phyloP scores from a whole-genome alignment of 2,329 filamentous ascomycete species.

The Ploettnerulaceae sp. region DNA sequence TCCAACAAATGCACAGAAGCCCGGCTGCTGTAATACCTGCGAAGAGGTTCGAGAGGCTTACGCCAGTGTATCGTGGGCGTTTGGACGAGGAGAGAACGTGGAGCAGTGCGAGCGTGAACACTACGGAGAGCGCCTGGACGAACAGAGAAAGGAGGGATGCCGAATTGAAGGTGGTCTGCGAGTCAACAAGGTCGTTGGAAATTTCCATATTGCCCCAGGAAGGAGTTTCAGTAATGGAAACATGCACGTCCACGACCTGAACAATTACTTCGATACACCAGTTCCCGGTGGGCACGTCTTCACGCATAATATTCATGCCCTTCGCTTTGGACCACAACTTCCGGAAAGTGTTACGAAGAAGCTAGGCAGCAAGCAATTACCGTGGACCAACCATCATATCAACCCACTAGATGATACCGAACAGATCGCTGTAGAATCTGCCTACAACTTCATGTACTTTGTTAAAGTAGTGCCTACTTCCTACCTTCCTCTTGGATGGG shows the following conservation, averaged over 20 bases:
- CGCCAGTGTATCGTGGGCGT: slow-evolving; percentile 83
- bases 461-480: slow-evolving; percentile 96
- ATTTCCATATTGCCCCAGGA: slow-evolving; percentile 96
- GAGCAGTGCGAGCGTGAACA: slow-evolving; percentile 95
- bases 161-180: slow-evolving; percentile 86
- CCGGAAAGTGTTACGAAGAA: slow-evolving; percentile 65
- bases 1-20: slow-evolving; percentile 66
- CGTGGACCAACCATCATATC: slow-evolving; percentile 84
- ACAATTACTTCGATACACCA: slow-evolving; percentile 82
- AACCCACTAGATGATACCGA: slow-evolving; percentile 82
- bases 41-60: slow-evolving; percentile 96
- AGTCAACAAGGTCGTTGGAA: slow-evolving; percentile 97
- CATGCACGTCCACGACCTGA: slow-evolving; percentile 95
- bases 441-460: slow-evolving; percentile 98
- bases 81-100: slow-evolving; percentile 84
- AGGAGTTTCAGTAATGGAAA: slow-evolving; percentile 94
- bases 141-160: slow-evolving; percentile 86
- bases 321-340: slow-evolving; percentile 90
- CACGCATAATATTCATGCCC: slow-evolving; percentile 78
- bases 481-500: slow-evolving; percentile 89
- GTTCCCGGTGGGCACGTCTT: slow-evolving; percentile 75
- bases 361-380: slow-evolving; percentile 48
- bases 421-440: slow-evolving; percentile 74
- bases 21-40: slow-evolving; percentile 95
- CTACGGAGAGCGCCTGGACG: slow-evolving; percentile 82